Evolutionary conservation across 164 flowering plant species (phyloP).

Genomic region (Amborella trichopoda): DNA sequence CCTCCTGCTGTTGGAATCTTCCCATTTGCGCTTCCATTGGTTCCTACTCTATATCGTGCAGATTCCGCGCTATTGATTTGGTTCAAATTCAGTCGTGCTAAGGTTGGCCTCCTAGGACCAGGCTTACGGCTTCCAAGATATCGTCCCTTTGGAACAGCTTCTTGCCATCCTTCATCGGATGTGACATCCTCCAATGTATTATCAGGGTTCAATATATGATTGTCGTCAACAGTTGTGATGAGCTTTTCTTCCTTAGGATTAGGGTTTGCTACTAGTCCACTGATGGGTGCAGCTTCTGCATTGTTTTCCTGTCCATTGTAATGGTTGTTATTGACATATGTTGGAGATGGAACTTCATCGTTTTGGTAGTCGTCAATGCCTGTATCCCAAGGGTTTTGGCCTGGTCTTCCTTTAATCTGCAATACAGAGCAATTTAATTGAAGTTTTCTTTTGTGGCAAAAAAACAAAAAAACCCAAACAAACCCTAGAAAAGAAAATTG

Average conservation of each 20-base stretch:
- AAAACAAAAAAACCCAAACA: background rate
- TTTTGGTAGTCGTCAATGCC: conserved; percentile 7
- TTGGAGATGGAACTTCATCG: conserved; percentile 6
- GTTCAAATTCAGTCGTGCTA: conserved; percentile 32
- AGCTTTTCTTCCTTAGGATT: background rate
- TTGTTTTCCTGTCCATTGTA: background rate
- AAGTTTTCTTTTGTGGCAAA: background rate
- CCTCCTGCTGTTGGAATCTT: conserved; percentile 22
- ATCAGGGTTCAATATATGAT: background rate
- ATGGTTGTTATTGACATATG: background rate
- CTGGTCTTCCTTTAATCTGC: conserved; percentile 28
- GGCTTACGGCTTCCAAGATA: conserved; percentile 28
- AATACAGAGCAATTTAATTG: conserved; percentile 5
- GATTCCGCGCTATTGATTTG: conserved; percentile 17
- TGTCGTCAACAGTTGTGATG: background rate
- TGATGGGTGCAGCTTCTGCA: background rate
- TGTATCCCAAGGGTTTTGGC: conserved; percentile 17
- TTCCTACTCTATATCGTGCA: conserved; percentile 16
- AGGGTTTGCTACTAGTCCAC: background rate
- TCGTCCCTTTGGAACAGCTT: conserved; percentile 62
- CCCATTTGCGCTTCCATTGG: too few species aligned
- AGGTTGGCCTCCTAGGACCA: conserved; percentile 26
- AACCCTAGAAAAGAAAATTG: background rate
- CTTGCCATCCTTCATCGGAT: conserved; percentile 92
- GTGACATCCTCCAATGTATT: conserved; percentile 20